Evolutionary conservation across 331 rosid species (phyloP).

Genomic region (Ulmus americana): DNA sequence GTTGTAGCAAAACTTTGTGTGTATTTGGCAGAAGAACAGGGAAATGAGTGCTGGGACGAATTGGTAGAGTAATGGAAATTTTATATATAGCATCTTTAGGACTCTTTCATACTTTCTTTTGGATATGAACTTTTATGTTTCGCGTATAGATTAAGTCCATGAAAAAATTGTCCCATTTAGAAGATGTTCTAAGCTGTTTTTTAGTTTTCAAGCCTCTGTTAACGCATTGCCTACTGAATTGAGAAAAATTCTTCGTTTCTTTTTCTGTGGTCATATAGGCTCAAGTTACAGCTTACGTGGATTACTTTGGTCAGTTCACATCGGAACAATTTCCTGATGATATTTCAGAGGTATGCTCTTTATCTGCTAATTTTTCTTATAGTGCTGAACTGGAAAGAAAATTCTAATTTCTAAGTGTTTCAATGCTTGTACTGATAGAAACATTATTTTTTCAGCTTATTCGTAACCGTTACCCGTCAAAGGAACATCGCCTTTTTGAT

Average conservation of each 20-base stretch:
- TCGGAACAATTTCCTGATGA: slow-evolving; percentile 92
- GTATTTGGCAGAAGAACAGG: no score
- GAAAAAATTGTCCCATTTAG: no score
- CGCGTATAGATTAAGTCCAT: background rate
- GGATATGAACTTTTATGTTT: background rate
- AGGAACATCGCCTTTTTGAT: slow-evolving; percentile 74
- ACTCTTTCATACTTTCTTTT: background rate
- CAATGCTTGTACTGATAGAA: slow-evolving; percentile 22
- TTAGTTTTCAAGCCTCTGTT: background rate
- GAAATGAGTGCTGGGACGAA: no score
- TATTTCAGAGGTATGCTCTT: slow-evolving; percentile 66
- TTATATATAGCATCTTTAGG: background rate
- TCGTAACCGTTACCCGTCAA: slow-evolving; percentile 82
- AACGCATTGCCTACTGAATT: background rate
- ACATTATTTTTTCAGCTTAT: slow-evolving; percentile 55
- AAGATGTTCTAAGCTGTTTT: background rate
- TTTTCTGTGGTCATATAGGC: slow-evolving; percentile 40
- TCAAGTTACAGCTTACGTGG: slow-evolving; percentile 90
- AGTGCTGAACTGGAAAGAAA: slow-evolving; percentile 1
- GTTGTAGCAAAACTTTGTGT: no score
- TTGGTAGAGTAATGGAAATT: no score
- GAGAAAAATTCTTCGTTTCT: background rate
- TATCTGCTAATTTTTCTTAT: slow-evolving; percentile 1
- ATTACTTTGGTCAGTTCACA: slow-evolving; percentile 86
- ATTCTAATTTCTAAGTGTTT: slow-evolving; percentile 4